Evolutionary conservation across 2,329 filamentous ascomycete genomes (phyloP), one percentile per base, ranked within the genome.

Genomic region (Sphaerulina vaccinii): DNA sequence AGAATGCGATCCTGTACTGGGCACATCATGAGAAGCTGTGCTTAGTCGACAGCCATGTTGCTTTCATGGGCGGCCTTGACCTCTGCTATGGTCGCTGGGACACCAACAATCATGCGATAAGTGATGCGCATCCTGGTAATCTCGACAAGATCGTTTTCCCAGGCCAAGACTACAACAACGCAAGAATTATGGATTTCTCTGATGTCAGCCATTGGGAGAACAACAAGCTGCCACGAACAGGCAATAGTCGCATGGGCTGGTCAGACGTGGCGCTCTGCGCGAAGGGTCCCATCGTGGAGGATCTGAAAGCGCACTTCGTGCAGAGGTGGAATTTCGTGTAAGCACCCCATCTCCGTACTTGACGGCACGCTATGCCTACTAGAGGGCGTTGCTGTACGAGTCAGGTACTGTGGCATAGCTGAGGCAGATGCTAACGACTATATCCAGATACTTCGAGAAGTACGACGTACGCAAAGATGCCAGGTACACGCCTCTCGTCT

Each of bases 251-350:
- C 54, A 96, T 96, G 90, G 90, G 90, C 16, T 96, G 91, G 91
- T 89, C 87, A 11, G 91, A 96, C 70, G 81, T 96, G 52, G 85
- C 87, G 9, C 76, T 96, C 50, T 90, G 84, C 61, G 69, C 96
- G 51, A 79, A 79, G 11, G 90, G 90, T 0, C 84, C 85, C 0
- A 86, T 89, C 8, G 85, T 92, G 0, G 77, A 85, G 56, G 90
- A 88, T 68, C 75, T 96, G 24, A 77, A 83, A 24, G 79, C 81
- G 4, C 90, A 96, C 68, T 96, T 96, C 63, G 79, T 84, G 1
- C 86, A 95, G 65, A 78, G 90, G 62, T 96, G 91, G 90, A 96
- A 96, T 72, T 95, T 88, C 67, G 91, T 96, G 58, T 95, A n/a
- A n/a, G n/a, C n/a, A n/a, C n/a, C n/a, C n/a, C n/a, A n/a, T n/a